phyloP scores from a whole-genome alignment of 345 rosid genomes.

The Noccaea caerulescens region DNA sequence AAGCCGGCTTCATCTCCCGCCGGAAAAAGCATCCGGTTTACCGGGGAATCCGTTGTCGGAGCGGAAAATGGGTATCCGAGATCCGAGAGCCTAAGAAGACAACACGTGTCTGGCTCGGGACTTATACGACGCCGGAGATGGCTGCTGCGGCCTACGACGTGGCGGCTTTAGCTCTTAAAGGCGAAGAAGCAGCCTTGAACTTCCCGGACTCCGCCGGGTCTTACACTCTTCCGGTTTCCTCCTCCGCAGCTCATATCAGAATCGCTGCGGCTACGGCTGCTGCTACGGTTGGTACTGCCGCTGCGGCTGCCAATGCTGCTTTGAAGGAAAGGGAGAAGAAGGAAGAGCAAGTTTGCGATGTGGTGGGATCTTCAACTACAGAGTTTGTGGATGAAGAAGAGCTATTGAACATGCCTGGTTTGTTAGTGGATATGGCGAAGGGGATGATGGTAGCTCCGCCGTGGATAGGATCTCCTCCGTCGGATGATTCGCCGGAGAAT shows the following conservation, averaged over 20 bases:
- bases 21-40: constrained; percentile 54
- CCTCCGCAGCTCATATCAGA: constrained; percentile 67
- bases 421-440: constrained; percentile 87
- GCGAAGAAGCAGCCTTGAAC: constrained; percentile 61
- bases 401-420: constrained; percentile 75
- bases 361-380: constrained; percentile 22
- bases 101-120: constrained; percentile 92
- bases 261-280: constrained; percentile 73
- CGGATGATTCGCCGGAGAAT: constrained; percentile 67
- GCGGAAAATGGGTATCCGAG: constrained; percentile 94
- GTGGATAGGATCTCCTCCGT: constrained; percentile 60
- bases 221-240: constrained; percentile 67
- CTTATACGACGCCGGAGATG: constrained; percentile 77
- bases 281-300: constrained; percentile 51
- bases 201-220: constrained; percentile 58
- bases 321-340: constrained; percentile 30
- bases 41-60: constrained; percentile 75
- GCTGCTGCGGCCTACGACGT: constrained; percentile 90
- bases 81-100: constrained; percentile 90
- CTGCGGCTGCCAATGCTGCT: constrained; percentile 38
- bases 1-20: constrained; percentile 42
- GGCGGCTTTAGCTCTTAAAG: constrained; percentile 80
- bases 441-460: constrained; percentile 93
- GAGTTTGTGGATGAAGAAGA: constrained; percentile 75
- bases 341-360: constrained; percentile 18